Evolutionary conservation across 106 monocot species (phyloP).

Genomic region (Cymbidium sinense): DNA sequence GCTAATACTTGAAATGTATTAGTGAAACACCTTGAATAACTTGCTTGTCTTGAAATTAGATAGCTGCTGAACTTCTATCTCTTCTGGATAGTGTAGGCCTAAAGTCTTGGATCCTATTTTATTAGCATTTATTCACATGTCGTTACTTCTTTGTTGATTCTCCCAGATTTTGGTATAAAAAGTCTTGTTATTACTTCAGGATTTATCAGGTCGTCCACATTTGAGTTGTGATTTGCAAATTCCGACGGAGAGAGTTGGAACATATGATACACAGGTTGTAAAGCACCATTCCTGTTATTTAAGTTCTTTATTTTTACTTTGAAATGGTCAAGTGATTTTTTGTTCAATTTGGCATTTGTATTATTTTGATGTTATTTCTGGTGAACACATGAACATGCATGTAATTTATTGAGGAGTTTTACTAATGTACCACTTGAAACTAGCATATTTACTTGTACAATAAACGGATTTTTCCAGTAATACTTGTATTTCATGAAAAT

Average conservation of each 20-base stretch:
- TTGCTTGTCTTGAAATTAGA: not conserved
- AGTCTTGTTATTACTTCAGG: slow-evolving; percentile 34
- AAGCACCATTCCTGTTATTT: not conserved
- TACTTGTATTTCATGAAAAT: no score
- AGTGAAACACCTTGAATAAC: not conserved
- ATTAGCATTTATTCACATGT: not conserved
- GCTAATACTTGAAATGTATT: not conserved
- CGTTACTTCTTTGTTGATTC: not conserved
- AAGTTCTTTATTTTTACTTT: not conserved
- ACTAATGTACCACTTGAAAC: no score
- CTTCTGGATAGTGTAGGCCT: not conserved
- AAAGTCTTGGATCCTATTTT: not conserved
- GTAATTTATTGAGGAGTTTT: not conserved
- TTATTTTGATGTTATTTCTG: not conserved
- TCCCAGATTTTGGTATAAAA: not conserved
- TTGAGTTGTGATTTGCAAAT: slow-evolving; percentile 65
- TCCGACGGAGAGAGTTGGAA: slow-evolving; percentile 90
- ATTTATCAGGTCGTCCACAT: slow-evolving; percentile 95
- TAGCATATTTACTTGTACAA: no score
- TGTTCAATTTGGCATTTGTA: not conserved
- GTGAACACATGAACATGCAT: not conserved
- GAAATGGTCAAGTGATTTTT: not conserved
- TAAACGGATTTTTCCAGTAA: no score
- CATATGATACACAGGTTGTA: slow-evolving; percentile 92
- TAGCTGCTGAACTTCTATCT: not conserved